These are phyloP conservation scores for Hyaloscypha bicolor DNA, from an alignment of 495 filamentous ascomycete genomes.

Conservation along the genomic window DNA sequence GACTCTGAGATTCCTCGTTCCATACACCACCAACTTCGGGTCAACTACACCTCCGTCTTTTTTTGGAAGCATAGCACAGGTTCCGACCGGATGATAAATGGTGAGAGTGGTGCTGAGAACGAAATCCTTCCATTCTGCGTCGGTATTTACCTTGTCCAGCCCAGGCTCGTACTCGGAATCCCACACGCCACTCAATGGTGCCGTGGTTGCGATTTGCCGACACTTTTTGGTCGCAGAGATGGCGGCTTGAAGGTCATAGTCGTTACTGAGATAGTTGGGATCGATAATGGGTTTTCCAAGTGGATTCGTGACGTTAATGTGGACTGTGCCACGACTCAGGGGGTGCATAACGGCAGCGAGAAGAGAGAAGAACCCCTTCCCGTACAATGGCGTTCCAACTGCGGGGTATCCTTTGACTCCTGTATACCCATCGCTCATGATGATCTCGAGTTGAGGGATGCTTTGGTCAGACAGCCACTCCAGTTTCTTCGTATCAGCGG, in stretches of 20 bases:
- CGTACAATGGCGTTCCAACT: slow-evolving; percentile 28
- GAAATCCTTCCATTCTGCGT: slow-evolving; percentile 39
- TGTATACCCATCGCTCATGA: slow-evolving; percentile 37
- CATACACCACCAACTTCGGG: slow-evolving; percentile 54
- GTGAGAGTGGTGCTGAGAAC: slow-evolving; percentile 34
- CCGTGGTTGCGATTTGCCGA: slow-evolving; percentile 41
- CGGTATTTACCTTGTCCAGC: slow-evolving; percentile 25
- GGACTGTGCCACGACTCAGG: slow-evolving; percentile 55
- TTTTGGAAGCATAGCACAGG: slow-evolving; percentile 38
- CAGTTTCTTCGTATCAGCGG: slow-evolving; percentile 29
- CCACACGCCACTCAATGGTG: slow-evolving; percentile 41
- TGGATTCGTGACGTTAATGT: slow-evolving; percentile 38
- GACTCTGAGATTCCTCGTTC: slow-evolving; percentile 47
- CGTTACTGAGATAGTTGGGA: slow-evolving; percentile 56
- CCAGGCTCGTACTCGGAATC: slow-evolving; percentile 37
- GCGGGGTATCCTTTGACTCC: slow-evolving; percentile 40
- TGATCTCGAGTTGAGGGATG: slow-evolving; percentile 35
- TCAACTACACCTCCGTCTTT: slow-evolving; percentile 50
- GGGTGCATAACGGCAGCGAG: slow-evolving; percentile 46
- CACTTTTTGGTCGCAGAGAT: slow-evolving; percentile 44
- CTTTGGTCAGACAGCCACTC: slow-evolving; percentile 25
- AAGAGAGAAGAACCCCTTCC: slow-evolving; percentile 43
- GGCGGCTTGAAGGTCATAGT: slow-evolving; percentile 53
- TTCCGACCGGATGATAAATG: slow-evolving; percentile 43
- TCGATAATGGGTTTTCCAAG: slow-evolving; percentile 43